Evolutionary conservation across 192 early-diverging fungal genomes (phyloP).

Genomic region (Spinellus fusiger): DNA sequence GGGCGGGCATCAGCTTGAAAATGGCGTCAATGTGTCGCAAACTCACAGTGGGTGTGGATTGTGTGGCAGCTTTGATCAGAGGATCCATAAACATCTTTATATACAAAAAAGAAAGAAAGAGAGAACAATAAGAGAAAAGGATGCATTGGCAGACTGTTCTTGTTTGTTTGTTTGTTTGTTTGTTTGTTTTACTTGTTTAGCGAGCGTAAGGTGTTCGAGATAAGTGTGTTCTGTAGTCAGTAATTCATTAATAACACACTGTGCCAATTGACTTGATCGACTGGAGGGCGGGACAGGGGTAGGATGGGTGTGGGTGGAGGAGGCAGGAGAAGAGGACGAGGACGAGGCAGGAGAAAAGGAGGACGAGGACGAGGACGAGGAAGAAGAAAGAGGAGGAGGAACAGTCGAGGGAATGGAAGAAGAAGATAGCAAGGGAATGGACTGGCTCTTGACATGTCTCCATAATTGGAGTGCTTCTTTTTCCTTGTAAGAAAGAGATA

Average conservation of each 20-base stretch:
- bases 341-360: neutral
- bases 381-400: neutral
- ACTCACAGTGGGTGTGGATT: conserved; percentile 24
- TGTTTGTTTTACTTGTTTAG: conserved; percentile 36
- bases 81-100: conserved; percentile 40
- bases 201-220: conserved; percentile 38
- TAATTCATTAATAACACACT: conserved; percentile 43
- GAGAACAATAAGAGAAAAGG: too few relatives aligned
- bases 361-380: neutral
- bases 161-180: neutral
- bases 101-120: too few relatives aligned
- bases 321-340: too few relatives aligned
- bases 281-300: neutral
- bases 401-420: neutral
- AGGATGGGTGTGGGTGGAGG: neutral
- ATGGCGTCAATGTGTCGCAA: conserved; percentile 29
- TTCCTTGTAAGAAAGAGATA: too few relatives aligned
- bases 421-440: too few relatives aligned
- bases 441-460: too few relatives aligned
- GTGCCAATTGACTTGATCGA: conserved; percentile 17
- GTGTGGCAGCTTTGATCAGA: conserved; percentile 21
- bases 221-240: conserved; percentile 46
- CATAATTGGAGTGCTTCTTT: too few relatives aligned
- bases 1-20: conserved; percentile 31
- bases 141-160: neutral